Conservation (phyloP, 78 protist genomes). For the Dictyostelium capitatum region DNA sequence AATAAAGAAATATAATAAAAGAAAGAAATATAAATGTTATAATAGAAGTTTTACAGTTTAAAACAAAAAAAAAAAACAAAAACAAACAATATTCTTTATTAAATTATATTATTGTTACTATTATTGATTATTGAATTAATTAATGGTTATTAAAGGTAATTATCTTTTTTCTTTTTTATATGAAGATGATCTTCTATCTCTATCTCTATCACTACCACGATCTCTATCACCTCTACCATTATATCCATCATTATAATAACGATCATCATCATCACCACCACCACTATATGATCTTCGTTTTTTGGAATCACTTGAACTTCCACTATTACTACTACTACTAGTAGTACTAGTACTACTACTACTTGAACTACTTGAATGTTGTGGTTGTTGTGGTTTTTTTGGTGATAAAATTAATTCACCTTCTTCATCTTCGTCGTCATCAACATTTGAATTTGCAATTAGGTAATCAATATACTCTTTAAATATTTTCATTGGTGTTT, state of each 20-base stretch:
- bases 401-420: conserved; percentile 26
- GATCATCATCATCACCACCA: neutral
- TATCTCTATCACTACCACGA: neutral
- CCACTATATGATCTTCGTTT: conserved; percentile 1
- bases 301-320: neutral
- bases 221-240: neutral
- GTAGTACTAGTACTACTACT: neutral
- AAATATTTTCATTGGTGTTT: conserved; percentile 21
- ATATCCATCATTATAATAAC: neutral
- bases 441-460: neutral
- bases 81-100: neutral
- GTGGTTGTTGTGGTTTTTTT: neutral
- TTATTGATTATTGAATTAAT: neutral
- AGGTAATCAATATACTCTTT: conserved; percentile 31
- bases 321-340: neutral
- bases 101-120: neutral
- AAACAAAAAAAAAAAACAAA: neutral
- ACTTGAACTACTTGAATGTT: neutral
- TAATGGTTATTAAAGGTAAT: neutral
- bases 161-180: conserved; percentile 31
- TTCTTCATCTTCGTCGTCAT: conserved; percentile 66
- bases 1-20: conserved; percentile 3
- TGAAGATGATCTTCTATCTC: conserved; percentile 2
- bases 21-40: neutral
- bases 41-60: neutral